phyloP scores from a whole-genome alignment of 495 filamentous ascomycete genomes.

The Apiosordaria backusii region DNA sequence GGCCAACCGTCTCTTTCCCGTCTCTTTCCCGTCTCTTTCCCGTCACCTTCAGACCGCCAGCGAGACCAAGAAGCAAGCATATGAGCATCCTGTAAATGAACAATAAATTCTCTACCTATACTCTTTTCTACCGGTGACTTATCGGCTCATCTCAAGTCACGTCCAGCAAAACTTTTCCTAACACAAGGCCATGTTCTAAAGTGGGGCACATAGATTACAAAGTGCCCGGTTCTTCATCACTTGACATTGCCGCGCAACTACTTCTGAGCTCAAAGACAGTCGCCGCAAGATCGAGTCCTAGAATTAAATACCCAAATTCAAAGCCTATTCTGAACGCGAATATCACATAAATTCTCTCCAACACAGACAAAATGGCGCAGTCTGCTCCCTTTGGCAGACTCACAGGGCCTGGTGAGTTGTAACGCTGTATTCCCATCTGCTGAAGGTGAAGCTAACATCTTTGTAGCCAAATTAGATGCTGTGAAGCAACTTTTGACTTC shows the following conservation, averaged over 20 bases:
- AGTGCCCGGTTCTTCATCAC: background rate
- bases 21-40: no score
- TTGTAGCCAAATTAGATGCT: conserved; percentile 60
- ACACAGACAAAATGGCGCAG: background rate
- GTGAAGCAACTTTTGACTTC: conserved; percentile 57
- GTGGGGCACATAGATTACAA: background rate
- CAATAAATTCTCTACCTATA: background rate
- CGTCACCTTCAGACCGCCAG: background rate
- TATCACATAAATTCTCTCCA: background rate
- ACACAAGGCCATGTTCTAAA: background rate
- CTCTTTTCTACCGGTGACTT: background rate
- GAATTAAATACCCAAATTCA: no score
- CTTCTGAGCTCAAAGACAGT: no score
- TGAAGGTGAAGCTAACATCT: background rate
- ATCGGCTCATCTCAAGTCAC: background rate
- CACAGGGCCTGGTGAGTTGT: conserved; percentile 19
- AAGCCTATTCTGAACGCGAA: no score
- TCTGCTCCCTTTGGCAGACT: conserved; percentile 16
- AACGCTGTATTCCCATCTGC: background rate
- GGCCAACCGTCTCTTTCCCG: no score
- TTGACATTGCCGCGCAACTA: no score
- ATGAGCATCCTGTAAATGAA: background rate
- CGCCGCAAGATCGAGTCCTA: no score
- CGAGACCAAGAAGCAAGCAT: no score
- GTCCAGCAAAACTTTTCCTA: background rate